phyloP scores from a whole-genome alignment of 768 basidiomycete species.

The Suillus brevipes region DNA sequence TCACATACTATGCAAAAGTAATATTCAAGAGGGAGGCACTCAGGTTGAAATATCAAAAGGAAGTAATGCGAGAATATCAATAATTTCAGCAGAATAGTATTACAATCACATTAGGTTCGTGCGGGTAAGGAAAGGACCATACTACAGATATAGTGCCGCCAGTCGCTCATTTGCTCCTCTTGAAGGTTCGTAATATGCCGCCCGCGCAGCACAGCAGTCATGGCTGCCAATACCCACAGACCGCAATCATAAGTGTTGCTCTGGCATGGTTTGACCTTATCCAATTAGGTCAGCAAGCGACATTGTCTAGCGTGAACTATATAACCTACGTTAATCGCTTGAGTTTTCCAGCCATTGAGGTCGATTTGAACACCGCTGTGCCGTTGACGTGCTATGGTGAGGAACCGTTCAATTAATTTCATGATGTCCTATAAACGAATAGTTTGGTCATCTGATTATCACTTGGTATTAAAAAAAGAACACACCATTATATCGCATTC shows the following conservation, averaged over 20 bases:
- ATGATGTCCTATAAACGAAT: constrained; percentile 5
- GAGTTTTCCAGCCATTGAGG: constrained; percentile 4
- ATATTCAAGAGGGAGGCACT: neutral
- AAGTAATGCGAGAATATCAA: neutral
- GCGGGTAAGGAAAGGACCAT: neutral
- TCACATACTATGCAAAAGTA: neutral
- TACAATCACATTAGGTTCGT: neutral
- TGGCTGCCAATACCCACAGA: constrained; percentile 25
- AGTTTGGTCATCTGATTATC: neutral
- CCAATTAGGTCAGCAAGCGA: neutral
- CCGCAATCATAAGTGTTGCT: constrained; percentile 26
- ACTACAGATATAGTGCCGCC: neutral
- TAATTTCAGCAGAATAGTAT: neutral
- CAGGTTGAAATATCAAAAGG: neutral
- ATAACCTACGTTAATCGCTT: neutral
- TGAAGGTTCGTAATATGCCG: constrained; percentile 8
- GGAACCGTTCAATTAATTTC: constrained; percentile 1
- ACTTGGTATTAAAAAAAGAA: neutral
- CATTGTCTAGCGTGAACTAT: neutral
- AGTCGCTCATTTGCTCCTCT: constrained; percentile 6
- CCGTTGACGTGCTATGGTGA: constrained; percentile 3
- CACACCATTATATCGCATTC: neutral
- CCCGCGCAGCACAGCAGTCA: constrained; percentile 23
- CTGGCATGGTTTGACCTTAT: constrained; percentile 11
- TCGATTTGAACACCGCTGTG: constrained; percentile 6